A percentile compares a stretch with the other conserved stretches of the same genome.
phyloP scores from a whole-genome alignment of 495 filamentous ascomycete genomes.

The Apodospora peruviana region DNA sequence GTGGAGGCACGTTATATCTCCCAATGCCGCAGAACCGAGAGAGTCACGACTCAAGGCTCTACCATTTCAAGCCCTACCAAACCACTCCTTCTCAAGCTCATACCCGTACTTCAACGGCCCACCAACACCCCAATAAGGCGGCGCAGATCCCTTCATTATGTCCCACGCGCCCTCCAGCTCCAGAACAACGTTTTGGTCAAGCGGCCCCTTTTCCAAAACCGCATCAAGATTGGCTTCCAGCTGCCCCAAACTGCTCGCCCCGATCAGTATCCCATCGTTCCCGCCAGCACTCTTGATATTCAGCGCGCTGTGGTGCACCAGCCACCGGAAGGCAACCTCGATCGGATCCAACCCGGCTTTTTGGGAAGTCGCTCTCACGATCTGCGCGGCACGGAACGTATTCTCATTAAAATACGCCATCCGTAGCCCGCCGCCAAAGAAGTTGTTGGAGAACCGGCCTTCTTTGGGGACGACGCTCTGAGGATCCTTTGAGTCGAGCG shows the following conservation, averaged over 20 bases:
- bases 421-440: constrained; percentile 49
- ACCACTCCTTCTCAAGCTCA: constrained; percentile 58
- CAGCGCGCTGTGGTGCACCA: constrained; percentile 65
- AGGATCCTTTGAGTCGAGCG: no score
- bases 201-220: constrained; percentile 46
- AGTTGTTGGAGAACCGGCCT: constrained; percentile 57
- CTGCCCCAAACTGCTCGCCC: constrained; percentile 44
- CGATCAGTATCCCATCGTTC: constrained; percentile 59
- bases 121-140: constrained; percentile 67
- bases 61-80: no score
- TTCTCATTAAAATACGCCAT: constrained; percentile 66
- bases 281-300: constrained; percentile 48
- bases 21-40: no score
- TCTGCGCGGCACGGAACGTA: constrained; percentile 61
- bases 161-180: constrained; percentile 65
- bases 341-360: constrained; percentile 63
- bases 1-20: no score
- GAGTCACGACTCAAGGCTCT: no score
- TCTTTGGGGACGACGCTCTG: constrained; percentile 51
- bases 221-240: constrained; percentile 48
- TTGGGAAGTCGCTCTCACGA: constrained; percentile 62
- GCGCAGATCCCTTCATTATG: constrained; percentile 58
- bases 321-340: constrained; percentile 72
- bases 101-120: constrained; percentile 59
- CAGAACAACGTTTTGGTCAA: constrained; percentile 68